These are phyloP conservation scores for Pterocarpus macrocarpus DNA, from an alignment of 306 rosid genomes.

Conservation along the genomic window DNA sequence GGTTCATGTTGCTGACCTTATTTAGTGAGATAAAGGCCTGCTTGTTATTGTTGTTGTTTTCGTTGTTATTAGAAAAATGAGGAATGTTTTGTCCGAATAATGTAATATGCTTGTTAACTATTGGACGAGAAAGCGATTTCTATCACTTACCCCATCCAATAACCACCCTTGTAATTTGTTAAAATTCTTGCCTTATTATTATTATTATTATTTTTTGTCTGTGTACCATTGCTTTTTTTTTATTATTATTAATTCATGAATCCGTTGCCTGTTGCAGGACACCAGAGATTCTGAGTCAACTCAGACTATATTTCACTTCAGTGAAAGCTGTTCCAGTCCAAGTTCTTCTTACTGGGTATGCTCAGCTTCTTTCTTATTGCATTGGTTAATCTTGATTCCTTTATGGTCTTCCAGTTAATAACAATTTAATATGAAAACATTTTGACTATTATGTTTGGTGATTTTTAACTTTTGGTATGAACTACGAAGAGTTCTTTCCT, in stretches of 20 bases:
- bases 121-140: background rate
- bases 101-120: too few relatives aligned
- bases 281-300: constrained; percentile 65
- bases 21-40: too few relatives aligned
- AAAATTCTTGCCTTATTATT: background rate
- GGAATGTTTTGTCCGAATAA: too few relatives aligned
- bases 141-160: background rate
- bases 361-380: constrained; percentile 1
- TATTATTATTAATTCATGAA: constrained; percentile 24
- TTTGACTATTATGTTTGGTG: constrained; percentile 2
- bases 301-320: constrained; percentile 53
- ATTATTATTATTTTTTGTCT: background rate
- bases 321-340: constrained; percentile 65
- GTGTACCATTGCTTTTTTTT: too few relatives aligned
- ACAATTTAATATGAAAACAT: background rate
- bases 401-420: background rate
- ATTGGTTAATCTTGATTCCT: constrained; percentile 25
- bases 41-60: too few relatives aligned
- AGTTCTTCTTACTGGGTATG: constrained; percentile 77
- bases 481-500: background rate
- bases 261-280: constrained; percentile 60
- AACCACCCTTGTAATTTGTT: background rate
- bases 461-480: background rate
- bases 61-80: too few relatives aligned
- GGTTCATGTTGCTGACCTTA: too few relatives aligned